These are phyloP conservation scores for Claviceps spartinae DNA, from an alignment of 2,329 filamentous ascomycete genomes.

Conservation along the genomic window DNA sequence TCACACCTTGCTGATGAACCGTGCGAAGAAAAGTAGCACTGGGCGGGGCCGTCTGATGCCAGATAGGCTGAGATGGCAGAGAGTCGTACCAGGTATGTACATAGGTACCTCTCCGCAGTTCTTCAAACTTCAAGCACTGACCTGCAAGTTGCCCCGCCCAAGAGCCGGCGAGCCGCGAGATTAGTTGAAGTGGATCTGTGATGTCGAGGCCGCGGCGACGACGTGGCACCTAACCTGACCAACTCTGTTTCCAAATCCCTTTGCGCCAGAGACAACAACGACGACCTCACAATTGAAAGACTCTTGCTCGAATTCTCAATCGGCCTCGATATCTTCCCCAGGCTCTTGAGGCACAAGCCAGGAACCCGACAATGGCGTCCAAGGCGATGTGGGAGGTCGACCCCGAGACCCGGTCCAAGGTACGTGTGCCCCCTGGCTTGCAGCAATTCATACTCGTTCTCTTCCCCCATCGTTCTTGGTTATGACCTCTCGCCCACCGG, in stretches of 20 bases:
- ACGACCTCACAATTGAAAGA: neutral
- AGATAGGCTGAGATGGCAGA: too few relatives aligned
- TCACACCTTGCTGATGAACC: too few relatives aligned
- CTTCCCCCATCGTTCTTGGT: neutral
- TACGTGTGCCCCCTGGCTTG: slow-evolving; percentile 22
- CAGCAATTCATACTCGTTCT: slow-evolving; percentile 3
- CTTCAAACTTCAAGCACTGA: neutral
- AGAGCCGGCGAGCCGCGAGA: neutral
- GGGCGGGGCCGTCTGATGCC: too few relatives aligned
- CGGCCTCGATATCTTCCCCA: neutral
- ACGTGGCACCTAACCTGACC: neutral
- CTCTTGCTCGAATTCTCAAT: neutral
- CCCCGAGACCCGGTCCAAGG: slow-evolving; percentile 91
- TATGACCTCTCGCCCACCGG: neutral
- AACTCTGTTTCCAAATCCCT: neutral
- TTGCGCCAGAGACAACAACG: neutral
- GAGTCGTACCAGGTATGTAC: neutral
- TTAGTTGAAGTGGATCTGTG: too few relatives aligned
- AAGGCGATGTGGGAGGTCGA: slow-evolving; percentile 98
- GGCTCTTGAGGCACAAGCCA: neutral
- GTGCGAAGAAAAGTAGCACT: too few relatives aligned
- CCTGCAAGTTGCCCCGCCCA: slow-evolving; percentile 2
- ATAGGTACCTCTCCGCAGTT: neutral
- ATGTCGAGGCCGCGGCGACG: neutral
- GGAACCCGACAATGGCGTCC: slow-evolving; percentile 35